Evolutionary conservation across 108 stramenopile species (phyloP).

Genomic region (Hondaea fermentalgiana): DNA sequence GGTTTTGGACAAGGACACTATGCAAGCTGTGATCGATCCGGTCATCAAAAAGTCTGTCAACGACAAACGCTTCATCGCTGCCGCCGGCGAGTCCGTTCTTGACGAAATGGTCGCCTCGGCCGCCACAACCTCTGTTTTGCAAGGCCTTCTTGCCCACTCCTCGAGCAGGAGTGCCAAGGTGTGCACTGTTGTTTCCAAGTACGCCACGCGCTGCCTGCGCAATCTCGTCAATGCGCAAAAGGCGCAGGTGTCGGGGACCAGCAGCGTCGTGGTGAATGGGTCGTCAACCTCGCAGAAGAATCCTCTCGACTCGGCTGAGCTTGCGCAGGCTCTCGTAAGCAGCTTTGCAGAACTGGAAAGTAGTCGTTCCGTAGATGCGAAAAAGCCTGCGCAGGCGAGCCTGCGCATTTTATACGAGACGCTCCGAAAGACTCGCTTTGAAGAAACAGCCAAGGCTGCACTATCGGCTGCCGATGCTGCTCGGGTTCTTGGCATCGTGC

Average conservation of each 20-base stretch:
- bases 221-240: not conserved
- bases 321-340: not conserved
- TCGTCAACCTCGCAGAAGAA: not conserved
- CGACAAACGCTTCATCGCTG: conserved; percentile 10
- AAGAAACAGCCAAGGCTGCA: not conserved
- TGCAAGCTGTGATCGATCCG: not conserved
- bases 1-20: not conserved
- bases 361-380: not conserved
- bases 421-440: not conserved
- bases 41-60: not conserved
- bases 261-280: too few relatives aligned
- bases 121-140: not conserved
- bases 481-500: not conserved
- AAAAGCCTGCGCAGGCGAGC: not conserved
- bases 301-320: not conserved
- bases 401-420: not conserved
- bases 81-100: not conserved
- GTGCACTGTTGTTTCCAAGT: not conserved
- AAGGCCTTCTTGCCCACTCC: not conserved
- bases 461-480: not conserved
- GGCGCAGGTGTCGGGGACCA: not conserved
- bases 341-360: not conserved
- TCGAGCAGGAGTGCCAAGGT: not conserved
- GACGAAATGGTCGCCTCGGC: not conserved
- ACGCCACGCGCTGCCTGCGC: not conserved